These are phyloP conservation scores for Caloboletus inedulis DNA, from an alignment of 1,284 basidiomycete genomes.

Conservation along the genomic window DNA sequence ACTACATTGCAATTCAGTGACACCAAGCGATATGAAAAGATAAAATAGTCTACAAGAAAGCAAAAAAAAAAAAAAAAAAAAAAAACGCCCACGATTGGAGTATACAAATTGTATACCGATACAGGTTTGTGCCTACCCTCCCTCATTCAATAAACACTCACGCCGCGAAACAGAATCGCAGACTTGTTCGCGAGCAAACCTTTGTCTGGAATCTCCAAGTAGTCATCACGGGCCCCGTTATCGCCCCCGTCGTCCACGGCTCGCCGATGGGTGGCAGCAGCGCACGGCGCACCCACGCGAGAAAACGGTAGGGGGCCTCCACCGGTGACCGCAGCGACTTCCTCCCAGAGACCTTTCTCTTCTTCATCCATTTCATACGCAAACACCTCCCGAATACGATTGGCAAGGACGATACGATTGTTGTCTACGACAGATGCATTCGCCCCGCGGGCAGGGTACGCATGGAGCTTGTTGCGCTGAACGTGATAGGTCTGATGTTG, in stretches of 20 bases:
- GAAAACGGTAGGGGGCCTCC: slow-evolving; percentile 13
- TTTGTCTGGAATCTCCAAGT: slow-evolving; percentile 18
- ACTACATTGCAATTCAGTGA: slow-evolving; percentile 13
- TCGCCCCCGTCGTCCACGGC: slow-evolving; percentile 7
- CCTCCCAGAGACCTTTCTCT: slow-evolving; percentile 30
- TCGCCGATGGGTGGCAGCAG: slow-evolving; percentile 3
- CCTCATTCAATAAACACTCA: slow-evolving; percentile 23
- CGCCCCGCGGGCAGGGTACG: not conserved
- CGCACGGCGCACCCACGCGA: slow-evolving; percentile 12
- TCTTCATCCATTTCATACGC: slow-evolving; percentile 27
- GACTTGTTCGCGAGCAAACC: slow-evolving; percentile 17
- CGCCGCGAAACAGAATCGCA: slow-evolving; percentile 20
- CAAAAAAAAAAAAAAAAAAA: not conserved
- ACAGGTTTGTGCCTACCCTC: slow-evolving; percentile 4
- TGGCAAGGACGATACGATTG: slow-evolving; percentile 8
- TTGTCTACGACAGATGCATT: slow-evolving; percentile 3
- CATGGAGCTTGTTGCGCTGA: slow-evolving; percentile 1
- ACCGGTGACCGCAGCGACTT: slow-evolving; percentile 26
- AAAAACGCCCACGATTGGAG: not conserved
- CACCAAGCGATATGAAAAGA: slow-evolving; percentile 20
- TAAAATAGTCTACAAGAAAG: slow-evolving; percentile 19
- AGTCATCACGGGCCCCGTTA: slow-evolving; percentile 3
- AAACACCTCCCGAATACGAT: slow-evolving; percentile 15
- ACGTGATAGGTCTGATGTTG: slow-evolving; percentile 10
- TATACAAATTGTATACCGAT: not conserved